Conservation (phyloP, 1,139 yeast genomes). For the Candida labiduridarum region DNA sequence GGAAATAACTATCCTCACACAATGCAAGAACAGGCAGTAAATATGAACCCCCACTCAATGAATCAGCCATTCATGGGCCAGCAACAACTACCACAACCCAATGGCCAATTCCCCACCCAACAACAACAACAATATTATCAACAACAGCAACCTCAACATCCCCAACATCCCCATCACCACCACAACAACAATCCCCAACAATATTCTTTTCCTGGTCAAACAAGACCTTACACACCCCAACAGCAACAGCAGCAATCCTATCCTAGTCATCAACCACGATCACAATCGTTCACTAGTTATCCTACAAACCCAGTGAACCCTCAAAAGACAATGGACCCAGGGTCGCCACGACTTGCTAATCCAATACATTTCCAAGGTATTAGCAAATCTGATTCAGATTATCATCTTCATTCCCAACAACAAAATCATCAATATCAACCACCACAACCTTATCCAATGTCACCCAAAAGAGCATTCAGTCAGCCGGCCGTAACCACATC, state of each 20-base stretch:
- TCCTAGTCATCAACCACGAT: slow-evolving; percentile 2
- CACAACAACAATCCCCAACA: slow-evolving; percentile 5
- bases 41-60: slow-evolving; percentile 38
- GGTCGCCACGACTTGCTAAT: not conserved
- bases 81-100: slow-evolving; percentile 11
- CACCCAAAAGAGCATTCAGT: slow-evolving; percentile 1
- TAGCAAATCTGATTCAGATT: not conserved
- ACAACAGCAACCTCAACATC: slow-evolving; percentile 15
- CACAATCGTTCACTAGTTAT: slow-evolving; percentile 2
- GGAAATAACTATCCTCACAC: not conserved
- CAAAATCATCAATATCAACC: not conserved
- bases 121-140: slow-evolving; percentile 11
- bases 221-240: slow-evolving; percentile 5
- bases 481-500: not conserved
- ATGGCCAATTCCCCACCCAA: slow-evolving; percentile 2
- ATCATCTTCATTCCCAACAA: not conserved
- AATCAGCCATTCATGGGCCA: slow-evolving; percentile 31
- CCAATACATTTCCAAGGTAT: not conserved
- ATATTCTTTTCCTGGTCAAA: slow-evolving; percentile 1
- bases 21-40: slow-evolving; percentile 8
- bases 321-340: slow-evolving; percentile 4
- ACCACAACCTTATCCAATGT: not conserved
- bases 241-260: slow-evolving; percentile 5
- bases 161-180: slow-evolving; percentile 11
- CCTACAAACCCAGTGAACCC: not conserved